A percentile compares a stretch with the other conserved stretches of the same genome.
Conservation (phyloP, 164 flowering plant species). For the Tinospora cordifolia region DNA sequence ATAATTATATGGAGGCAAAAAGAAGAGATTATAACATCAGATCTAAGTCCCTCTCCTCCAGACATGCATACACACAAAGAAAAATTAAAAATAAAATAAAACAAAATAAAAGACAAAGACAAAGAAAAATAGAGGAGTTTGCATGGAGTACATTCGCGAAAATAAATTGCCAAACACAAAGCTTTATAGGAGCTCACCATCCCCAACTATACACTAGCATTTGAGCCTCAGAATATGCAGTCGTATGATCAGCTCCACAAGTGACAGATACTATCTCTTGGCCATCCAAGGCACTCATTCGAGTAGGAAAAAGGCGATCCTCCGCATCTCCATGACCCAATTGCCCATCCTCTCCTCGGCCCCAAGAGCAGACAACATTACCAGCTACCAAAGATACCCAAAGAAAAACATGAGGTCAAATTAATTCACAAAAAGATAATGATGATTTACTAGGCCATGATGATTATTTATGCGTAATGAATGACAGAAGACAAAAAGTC, state of each 20-base stretch:
- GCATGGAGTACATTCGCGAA: too few species aligned
- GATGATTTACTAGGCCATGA: not conserved
- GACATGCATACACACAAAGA: too few species aligned
- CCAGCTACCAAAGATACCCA: slow-evolving; percentile 46
- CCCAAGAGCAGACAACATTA: slow-evolving; percentile 85
- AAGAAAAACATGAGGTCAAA: not conserved
- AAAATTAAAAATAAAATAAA: too few species aligned
- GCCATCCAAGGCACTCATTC: slow-evolving; percentile 72
- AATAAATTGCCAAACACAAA: not conserved
- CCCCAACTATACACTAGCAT: slow-evolving; percentile 92
- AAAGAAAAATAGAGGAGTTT: too few species aligned
- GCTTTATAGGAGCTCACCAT: slow-evolving; percentile 48
- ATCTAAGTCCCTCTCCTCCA: too few species aligned
- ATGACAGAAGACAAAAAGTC: not conserved
- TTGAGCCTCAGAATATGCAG: slow-evolving; percentile 62
- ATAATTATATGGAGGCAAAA: too few species aligned
- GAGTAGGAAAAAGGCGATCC: slow-evolving; percentile 73
- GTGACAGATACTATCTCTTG: slow-evolving; percentile 61
- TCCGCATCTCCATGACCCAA: slow-evolving; percentile 97
- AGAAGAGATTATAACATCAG: too few species aligned
- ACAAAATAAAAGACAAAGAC: too few species aligned
- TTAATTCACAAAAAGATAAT: slow-evolving; percentile 15
- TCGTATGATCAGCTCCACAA: slow-evolving; percentile 96
- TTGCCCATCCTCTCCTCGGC: slow-evolving; percentile 98
- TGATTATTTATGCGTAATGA: not conserved